Conservation (phyloP, 2,329 filamentous ascomycete genomes). For the Penicillium hesseltinei region DNA sequence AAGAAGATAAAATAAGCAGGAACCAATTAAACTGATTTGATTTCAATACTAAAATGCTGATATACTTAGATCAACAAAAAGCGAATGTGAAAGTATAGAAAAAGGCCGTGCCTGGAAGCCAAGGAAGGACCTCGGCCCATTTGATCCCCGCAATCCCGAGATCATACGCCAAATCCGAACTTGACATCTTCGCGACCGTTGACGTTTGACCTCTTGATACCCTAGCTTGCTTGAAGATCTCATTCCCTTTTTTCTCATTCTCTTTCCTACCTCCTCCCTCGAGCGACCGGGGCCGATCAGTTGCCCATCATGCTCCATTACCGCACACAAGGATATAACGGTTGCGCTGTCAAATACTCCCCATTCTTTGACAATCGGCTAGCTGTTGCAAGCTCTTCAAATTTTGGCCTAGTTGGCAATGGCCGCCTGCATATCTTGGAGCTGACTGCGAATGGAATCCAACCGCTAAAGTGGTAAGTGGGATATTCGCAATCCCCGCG, state of each 20-base stretch:
- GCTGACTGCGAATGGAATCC: conserved; percentile 77
- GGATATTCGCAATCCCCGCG: background rate
- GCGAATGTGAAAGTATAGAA: conserved; percentile 10
- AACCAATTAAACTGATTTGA: background rate
- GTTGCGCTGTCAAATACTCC: conserved; percentile 96
- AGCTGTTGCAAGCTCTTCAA: conserved; percentile 84
- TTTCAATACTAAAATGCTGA: background rate
- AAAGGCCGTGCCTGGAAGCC: conserved; percentile 9
- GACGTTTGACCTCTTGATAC: conserved; percentile 11
- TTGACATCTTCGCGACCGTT: conserved; percentile 2
- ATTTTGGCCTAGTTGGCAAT: conserved; percentile 97
- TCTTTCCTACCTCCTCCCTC: background rate
- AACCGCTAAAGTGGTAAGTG: conserved; percentile 73
- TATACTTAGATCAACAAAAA: background rate
- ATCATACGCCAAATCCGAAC: conserved; percentile 10
- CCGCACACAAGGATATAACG: conserved; percentile 89
- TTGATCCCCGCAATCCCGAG: conserved; percentile 27
- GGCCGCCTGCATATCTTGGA: conserved; percentile 82
- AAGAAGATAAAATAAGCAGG: no score
- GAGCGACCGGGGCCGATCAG: conserved; percentile 10
- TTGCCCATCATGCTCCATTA: conserved; percentile 76
- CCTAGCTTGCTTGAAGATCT: background rate
- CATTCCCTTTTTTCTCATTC: background rate
- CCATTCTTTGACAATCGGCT: conserved; percentile 96
- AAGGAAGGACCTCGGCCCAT: conserved; percentile 23